Base-by-base conservation (phyloP, 2,329 filamentous ascomycete species). In the Nothopassalora personata region DNA sequence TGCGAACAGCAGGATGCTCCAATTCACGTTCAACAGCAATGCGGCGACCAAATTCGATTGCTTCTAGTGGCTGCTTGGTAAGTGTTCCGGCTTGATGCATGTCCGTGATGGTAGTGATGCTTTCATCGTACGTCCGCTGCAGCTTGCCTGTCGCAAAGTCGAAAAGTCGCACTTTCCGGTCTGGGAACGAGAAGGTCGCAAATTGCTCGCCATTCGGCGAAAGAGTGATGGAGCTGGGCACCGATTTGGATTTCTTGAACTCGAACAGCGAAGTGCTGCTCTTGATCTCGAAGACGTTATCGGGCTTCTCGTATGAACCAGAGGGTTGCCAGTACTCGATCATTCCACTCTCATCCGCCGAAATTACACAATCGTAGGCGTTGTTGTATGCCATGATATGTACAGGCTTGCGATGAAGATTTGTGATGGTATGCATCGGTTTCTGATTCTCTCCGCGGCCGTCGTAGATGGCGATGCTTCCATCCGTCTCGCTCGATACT, bases 211-310 rank as follows among this genome's bases (percentile, higher is more conserved):
- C 91, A 0, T 88, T 88, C 0, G 92, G 91, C 0, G 94, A 97
- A 50, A 99, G 83, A 0, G 89, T 90, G 52, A 99, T 79, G 10
- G 89, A 90, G 4, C 86, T 85, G 0, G 93, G 92, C 0, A 88
- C 83, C 0, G 91, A 89, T 73, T 96, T 97, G 53, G 90, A 67
- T 75, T 97, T 97, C 71, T 96, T 97, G 78, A 99, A 97, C 55
- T 96, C 93, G 70, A 97, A 99, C 0, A 99, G 81, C 69, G 90
- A 94, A 2, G 94, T 99, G 1, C 89, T 87, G 71, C 91, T 96
- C 76, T 99, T 99, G 77, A 91, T 90, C 66, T 90, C 83, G 72
- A 96, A 99, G 18, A 99, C 91, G 54, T 85, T 91, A 66, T 91
- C 87, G 0, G 94, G 94, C 74, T 97, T 97, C 69, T 96, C 91